A percentile compares a stretch with the other conserved stretches of the same genome.
Evolutionary conservation across 73 alveolate species (phyloP).

Genomic region (Paramecium bursaria): DNA sequence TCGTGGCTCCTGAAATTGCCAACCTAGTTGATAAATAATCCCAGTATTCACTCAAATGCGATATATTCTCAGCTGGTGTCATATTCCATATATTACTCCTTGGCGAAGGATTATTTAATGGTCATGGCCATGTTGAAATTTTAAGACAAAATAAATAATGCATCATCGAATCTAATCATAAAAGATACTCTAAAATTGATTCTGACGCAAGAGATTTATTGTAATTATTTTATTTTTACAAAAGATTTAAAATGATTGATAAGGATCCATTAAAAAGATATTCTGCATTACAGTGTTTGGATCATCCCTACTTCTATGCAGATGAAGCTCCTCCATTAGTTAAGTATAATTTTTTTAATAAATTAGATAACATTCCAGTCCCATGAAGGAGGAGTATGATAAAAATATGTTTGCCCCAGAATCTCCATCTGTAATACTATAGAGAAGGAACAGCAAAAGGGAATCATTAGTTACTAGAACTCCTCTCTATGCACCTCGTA

Average conservation of each 20-base stretch:
- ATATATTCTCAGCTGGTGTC: conserved; percentile 71
- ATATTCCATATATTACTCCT: conserved; percentile 61
- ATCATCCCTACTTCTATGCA: conserved; percentile 9
- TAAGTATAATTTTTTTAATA: neutral
- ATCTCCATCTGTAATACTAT: conserved; percentile 14
- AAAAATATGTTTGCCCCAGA: neutral
- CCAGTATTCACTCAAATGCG: conserved; percentile 58
- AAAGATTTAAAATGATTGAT: conserved; percentile 23
- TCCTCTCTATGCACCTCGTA: conserved; percentile 54
- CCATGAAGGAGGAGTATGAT: neutral
- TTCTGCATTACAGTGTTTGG: conserved; percentile 14
- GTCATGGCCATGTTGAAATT: conserved; percentile 48
- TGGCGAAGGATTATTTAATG: conserved; percentile 56
- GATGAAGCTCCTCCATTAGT: conserved; percentile 2
- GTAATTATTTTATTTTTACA: neutral
- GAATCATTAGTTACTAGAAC: conserved; percentile 44
- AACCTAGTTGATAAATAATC: conserved; percentile 55
- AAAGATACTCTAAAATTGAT: conserved; percentile 24
- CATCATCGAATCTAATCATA: neutral
- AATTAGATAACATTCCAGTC: neutral
- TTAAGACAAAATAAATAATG: conserved; percentile 18
- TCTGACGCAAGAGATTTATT: conserved; percentile 53
- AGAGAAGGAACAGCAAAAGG: neutral
- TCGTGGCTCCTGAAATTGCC: conserved; percentile 84
- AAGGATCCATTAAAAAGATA: conserved; percentile 13